Conservation (phyloP, 371 early-diverging fungal species). For the Mycotypha africana region DNA sequence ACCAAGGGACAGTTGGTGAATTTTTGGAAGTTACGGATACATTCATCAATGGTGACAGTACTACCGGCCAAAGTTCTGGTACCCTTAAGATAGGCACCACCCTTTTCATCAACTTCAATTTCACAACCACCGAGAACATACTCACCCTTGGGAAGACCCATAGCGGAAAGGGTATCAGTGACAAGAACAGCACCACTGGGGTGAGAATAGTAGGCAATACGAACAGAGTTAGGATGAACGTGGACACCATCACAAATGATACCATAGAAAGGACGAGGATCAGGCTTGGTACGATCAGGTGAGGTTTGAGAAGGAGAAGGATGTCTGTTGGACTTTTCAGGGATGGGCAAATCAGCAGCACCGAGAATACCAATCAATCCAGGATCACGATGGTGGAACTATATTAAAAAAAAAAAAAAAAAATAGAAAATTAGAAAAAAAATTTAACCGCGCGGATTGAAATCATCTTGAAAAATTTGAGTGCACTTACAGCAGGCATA, state of each 20-base stretch:
- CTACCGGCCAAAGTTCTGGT: constrained; percentile 79
- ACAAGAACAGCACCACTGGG: constrained; percentile 72
- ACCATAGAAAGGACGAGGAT: constrained; percentile 74
- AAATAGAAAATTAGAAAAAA: background rate
- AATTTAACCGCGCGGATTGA: too few relatives aligned
- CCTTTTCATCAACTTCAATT: constrained; percentile 50
- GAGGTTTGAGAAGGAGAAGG: constrained; percentile 32
- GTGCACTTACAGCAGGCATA: constrained; percentile 62
- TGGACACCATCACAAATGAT: constrained; percentile 81
- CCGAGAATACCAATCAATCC: constrained; percentile 75
- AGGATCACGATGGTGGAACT: constrained; percentile 81
- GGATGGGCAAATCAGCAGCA: constrained; percentile 37
- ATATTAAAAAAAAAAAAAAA: background rate
- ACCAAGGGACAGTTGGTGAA: constrained; percentile 77
- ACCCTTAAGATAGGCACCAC: constrained; percentile 73
- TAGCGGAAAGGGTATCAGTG: constrained; percentile 75
- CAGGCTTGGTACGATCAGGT: constrained; percentile 28
- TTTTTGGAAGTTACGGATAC: constrained; percentile 73
- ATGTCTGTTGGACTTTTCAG: constrained; percentile 16
- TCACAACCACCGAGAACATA: constrained; percentile 65
- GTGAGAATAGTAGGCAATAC: constrained; percentile 77
- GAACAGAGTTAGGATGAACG: constrained; percentile 76
- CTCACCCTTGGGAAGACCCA: constrained; percentile 69
- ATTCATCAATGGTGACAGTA: constrained; percentile 66
- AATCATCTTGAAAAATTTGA: too few relatives aligned